Evolutionary conservation across 2,329 filamentous ascomycete species (phyloP), one percentile per base, ranked within the genome.

Genomic region (Diaporthe ampelina): DNA sequence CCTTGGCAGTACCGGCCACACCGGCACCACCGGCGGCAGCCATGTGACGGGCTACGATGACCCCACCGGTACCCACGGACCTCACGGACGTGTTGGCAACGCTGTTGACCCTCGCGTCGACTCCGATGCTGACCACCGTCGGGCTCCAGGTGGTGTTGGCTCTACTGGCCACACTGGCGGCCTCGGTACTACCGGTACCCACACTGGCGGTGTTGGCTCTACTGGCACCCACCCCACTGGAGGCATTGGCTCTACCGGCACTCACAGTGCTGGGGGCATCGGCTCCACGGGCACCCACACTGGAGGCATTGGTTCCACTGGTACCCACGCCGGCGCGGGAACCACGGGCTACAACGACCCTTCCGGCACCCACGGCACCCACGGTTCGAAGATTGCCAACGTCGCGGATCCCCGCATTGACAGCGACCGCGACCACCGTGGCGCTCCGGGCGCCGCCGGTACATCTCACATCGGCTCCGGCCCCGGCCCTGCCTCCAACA

Each of bases 51-150:
- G 78, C 48, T 80, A 80, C 67, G 78, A 81, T 45, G 81, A 80
- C 58, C 78, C 77, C 7, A 81, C 82, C 61, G 82, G 83, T 8
- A 79, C 77, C 3, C 77, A 81, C 59, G 87, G 87, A 11, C 85
- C 85, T 21, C 86, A 89, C 79, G 77, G 76, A 72, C 84, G 85
- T 67, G 9, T 83, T 15, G 81, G 82, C 24, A 90, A 90, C 80
- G 86, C 87, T 45, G 78, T 81, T 9, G 88, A 90, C 77, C 88
- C 88, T 29, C 83, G 88, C 21, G 82, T 89, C 58, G 88, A 90
- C 78, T 87, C 85, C 56, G 87, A 90, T 78, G 82, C 85, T 26
- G 85, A 87, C 72, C 79, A 81, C 74, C 80, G 81, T n/a, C 81
- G 79, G 58, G 79, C 70, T 56, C 71, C 76, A 37, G 68, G 70